Conservation (phyloP, 1,284 basidiomycete species). For the Trichosporon sp. region DNA sequence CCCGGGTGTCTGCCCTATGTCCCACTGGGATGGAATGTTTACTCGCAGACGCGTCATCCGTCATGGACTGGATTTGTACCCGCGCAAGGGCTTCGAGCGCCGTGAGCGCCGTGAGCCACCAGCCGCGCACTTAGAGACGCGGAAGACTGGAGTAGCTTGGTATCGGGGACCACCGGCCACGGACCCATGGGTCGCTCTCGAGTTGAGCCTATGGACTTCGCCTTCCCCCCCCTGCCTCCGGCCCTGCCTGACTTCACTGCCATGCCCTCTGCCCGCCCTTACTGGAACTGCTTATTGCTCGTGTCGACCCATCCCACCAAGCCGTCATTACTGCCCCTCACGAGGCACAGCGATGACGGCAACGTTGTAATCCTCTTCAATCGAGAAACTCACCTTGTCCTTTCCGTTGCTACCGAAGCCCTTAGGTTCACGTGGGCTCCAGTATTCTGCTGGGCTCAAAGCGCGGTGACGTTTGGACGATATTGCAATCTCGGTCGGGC, state of each 20-base stretch:
- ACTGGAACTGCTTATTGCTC: background rate
- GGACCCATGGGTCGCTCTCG: background rate
- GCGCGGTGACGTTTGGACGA: background rate
- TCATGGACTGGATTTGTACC: background rate
- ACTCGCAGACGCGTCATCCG: constrained; percentile 1
- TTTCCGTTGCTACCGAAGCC: constrained; percentile 3
- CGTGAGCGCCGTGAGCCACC: too few relatives aligned
- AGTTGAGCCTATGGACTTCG: background rate
- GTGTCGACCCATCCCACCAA: background rate
- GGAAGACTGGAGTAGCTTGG: background rate
- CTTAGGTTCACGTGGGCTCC: constrained; percentile 11
- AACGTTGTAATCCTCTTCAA: background rate
- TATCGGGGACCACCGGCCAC: background rate
- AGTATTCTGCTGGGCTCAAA: background rate
- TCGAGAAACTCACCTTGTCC: background rate
- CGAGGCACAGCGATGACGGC: constrained; percentile 12
- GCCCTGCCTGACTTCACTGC: too few relatives aligned
- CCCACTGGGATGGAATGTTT: background rate
- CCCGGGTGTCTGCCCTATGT: background rate
- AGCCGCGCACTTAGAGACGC: background rate
- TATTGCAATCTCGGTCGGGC: background rate
- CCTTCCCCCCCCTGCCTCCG: too few relatives aligned
- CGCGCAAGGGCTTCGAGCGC: background rate
- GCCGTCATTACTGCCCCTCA: background rate
- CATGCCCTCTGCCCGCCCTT: background rate